Evolutionary conservation across 805 yeast species (phyloP), one percentile per base, ranked within the genome.

Genomic region (Scheffersomyces spartinae): DNA sequence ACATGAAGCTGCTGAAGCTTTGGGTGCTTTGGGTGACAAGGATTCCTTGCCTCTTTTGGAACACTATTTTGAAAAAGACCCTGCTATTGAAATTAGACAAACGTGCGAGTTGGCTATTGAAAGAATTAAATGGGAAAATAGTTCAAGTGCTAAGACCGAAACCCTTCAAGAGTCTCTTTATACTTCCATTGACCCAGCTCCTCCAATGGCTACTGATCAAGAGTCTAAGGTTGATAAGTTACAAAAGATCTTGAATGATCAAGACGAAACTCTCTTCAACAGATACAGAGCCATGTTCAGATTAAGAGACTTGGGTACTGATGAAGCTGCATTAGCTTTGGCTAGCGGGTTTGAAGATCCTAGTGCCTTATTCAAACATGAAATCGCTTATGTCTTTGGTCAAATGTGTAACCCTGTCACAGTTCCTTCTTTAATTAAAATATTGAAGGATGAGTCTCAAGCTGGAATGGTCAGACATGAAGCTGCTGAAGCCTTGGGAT

Each of bases 401-500:
- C 99, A 91, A 63, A 65, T 91, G 49, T 81, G 94, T 50, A 84
- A 82, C 54, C 95, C 97, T 15, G 82, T 76, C 18, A 76, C 93
- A 19, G 94, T 91, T 18, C 95, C 96, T 20, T 64, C 88, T 12
- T 69, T 93, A 35, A 68, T 84, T 30, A 75, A 82, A 55, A 84
- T 91, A 3, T 68, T 93, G 41, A 74, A 74, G 40, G 72, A 82
- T 51, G 70, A 65, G 32, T 46, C 55, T 9, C 95, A 91, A 61
- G 97, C 94, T 27, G 94, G 93, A 36, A 91, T 91, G 99, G 98
- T 93, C 17, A 79, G 99, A 60, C 99, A 91, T 50, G 99, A 91
- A 61, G 98, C 97, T 31, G 98, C 97, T 14, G 99, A 91, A 60
- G 98, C 98, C 14, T 67, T 93, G 42, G 98, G 98, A 15, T 72